Conservation (phyloP, 768 basidiomycete genomes). For the Grammothele lineata region DNA sequence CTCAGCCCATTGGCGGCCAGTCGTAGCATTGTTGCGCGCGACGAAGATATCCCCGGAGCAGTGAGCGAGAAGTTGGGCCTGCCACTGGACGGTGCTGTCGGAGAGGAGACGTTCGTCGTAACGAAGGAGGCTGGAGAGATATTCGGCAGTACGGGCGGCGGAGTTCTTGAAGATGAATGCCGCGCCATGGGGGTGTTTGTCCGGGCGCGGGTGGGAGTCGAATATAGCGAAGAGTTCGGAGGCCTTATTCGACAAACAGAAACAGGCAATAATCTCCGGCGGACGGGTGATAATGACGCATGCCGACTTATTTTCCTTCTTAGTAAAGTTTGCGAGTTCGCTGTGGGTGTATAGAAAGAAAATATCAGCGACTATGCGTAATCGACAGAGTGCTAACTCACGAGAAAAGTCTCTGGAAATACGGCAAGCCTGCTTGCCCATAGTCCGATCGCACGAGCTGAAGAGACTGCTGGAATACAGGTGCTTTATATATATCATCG, state of each 20-base stretch:
- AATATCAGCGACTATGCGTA: no score
- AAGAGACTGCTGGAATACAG: conserved; percentile 43
- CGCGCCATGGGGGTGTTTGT: conserved; percentile 52
- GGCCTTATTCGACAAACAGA: conserved; percentile 28
- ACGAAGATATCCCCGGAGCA: conserved; percentile 57
- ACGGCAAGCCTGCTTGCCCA: conserved; percentile 31
- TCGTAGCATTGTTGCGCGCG: conserved; percentile 24
- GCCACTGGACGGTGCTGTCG: conserved; percentile 51
- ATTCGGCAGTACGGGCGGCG: conserved; percentile 37
- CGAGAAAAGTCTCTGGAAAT: conserved; percentile 34
- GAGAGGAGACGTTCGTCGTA: conserved; percentile 42
- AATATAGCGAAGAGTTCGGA: conserved; percentile 52
- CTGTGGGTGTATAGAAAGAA: conserved; percentile 12
- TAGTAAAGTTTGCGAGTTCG: not conserved
- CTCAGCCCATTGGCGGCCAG: conserved; percentile 25
- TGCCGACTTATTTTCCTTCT: conserved; percentile 21
- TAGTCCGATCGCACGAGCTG: conserved; percentile 32
- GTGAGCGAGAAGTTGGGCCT: conserved; percentile 57
- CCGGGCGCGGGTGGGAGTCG: conserved; percentile 61
- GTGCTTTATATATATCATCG: conserved; percentile 46
- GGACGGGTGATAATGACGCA: conserved; percentile 62
- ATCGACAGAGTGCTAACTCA: conserved; percentile 16
- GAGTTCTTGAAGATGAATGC: conserved; percentile 53
- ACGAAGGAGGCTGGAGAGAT: conserved; percentile 44
- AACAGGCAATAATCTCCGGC: conserved; percentile 61